Evolutionary conservation across 176 grass and related monocot genomes (phyloP).

Genomic region (Avena eriantha): DNA sequence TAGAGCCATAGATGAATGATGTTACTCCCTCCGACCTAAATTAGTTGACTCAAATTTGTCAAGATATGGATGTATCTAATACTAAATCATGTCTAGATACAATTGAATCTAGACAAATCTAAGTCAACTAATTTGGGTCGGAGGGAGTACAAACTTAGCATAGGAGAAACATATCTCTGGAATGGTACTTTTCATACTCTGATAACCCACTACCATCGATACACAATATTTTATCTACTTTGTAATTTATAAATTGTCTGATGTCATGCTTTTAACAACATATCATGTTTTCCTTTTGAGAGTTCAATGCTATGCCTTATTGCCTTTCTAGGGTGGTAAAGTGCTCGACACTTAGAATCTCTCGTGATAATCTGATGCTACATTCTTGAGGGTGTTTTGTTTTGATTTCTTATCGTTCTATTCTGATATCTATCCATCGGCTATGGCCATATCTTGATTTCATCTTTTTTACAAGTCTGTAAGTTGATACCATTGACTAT

Average conservation of each 20-base stretch:
- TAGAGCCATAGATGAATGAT: slow-evolving; percentile 4
- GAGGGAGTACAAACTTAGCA: too few relatives aligned
- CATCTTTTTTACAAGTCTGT: not conserved
- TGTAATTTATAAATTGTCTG: slow-evolving; percentile 16
- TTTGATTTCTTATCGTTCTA: too few relatives aligned
- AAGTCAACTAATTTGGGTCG: too few relatives aligned
- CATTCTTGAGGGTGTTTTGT: too few relatives aligned
- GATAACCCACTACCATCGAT: not conserved
- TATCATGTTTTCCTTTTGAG: too few relatives aligned
- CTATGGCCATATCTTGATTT: not conserved
- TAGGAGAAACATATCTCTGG: not conserved
- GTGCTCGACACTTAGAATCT: slow-evolving; percentile 3
- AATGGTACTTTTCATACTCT: not conserved
- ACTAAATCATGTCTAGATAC: too few relatives aligned
- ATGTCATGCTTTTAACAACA: not conserved
- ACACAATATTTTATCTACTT: slow-evolving; percentile 6
- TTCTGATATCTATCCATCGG: too few relatives aligned
- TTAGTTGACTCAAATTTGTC: too few relatives aligned
- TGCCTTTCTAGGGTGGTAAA: not conserved
- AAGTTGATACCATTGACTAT: not conserved
- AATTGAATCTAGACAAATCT: too few relatives aligned
- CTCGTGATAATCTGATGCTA: not conserved
- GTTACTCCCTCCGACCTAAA: too few relatives aligned
- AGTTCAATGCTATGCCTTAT: not conserved
- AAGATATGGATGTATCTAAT: too few relatives aligned